Evolutionary conservation across 345 rosid genomes (phyloP).

Genomic region (Populus ilicifolia): DNA sequence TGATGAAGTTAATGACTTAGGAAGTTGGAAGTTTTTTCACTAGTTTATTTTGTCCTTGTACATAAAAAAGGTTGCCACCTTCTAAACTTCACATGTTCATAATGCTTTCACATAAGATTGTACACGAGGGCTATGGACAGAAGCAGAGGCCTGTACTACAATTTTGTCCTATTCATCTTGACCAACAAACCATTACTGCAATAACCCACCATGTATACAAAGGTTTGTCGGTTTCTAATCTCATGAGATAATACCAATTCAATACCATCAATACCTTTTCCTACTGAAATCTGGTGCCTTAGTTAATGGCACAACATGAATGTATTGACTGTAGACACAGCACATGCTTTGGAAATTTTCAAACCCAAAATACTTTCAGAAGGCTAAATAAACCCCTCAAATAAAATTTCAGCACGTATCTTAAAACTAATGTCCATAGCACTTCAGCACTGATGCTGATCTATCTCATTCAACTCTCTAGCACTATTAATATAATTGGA

Average conservation of each 20-base stretch:
- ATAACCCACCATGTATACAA: not conserved
- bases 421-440: not conserved
- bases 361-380: not conserved
- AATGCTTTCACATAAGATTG: not conserved
- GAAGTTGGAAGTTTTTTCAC: not conserved
- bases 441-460: not conserved
- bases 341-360: not conserved
- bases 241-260: not conserved
- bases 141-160: not conserved
- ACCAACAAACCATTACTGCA: not conserved
- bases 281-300: not conserved
- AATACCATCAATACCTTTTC: not conserved
- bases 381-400: not conserved
- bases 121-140: not conserved
- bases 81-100: not conserved
- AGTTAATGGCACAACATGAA: not conserved
- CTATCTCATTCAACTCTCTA: not conserved
- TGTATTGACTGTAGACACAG: not conserved
- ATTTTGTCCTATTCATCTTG: not conserved
- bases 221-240: conserved; percentile 4
- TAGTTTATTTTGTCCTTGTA: not conserved
- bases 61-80: not conserved
- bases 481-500: not conserved
- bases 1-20: not conserved
- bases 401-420: not conserved